Conservation (phyloP, 2,329 filamentous ascomycete species). For the Beauveria australis region DNA sequence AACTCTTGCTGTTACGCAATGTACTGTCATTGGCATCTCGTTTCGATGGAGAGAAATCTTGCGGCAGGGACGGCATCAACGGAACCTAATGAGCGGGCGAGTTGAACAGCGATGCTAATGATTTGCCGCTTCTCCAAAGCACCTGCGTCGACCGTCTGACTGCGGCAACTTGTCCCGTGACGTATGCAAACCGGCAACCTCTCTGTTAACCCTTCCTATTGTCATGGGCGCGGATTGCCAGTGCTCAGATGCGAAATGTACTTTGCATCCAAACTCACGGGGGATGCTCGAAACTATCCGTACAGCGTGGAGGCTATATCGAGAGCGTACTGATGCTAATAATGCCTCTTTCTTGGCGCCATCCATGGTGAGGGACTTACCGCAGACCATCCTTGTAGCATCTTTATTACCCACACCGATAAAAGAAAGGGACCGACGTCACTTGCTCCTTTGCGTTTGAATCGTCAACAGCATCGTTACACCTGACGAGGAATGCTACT, state of each 20-base stretch:
- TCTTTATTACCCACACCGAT: background rate
- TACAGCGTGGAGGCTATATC: too few relatives aligned
- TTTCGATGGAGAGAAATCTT: background rate
- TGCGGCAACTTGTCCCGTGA: background rate
- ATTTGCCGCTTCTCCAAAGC: background rate
- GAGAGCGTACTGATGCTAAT: too few relatives aligned
- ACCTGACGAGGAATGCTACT: background rate
- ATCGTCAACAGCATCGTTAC: background rate
- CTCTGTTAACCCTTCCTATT: background rate
- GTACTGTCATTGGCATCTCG: background rate
- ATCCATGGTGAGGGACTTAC: background rate
- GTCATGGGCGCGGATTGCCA: background rate
- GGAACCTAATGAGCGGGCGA: background rate
- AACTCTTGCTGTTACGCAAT: background rate
- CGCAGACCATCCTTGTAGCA: background rate
- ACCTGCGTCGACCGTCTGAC: background rate
- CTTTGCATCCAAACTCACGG: too few relatives aligned
- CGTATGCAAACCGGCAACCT: background rate
- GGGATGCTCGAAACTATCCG: too few relatives aligned
- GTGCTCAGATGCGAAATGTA: too few relatives aligned
- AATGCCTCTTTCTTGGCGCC: background rate
- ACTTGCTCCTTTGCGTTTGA: background rate
- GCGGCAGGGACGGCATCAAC: background rate
- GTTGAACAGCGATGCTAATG: background rate
- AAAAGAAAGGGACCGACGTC: constrained; percentile 1